Conservation (phyloP, 2,329 filamentous ascomycete species). For the Coniosporium uncinatum region DNA sequence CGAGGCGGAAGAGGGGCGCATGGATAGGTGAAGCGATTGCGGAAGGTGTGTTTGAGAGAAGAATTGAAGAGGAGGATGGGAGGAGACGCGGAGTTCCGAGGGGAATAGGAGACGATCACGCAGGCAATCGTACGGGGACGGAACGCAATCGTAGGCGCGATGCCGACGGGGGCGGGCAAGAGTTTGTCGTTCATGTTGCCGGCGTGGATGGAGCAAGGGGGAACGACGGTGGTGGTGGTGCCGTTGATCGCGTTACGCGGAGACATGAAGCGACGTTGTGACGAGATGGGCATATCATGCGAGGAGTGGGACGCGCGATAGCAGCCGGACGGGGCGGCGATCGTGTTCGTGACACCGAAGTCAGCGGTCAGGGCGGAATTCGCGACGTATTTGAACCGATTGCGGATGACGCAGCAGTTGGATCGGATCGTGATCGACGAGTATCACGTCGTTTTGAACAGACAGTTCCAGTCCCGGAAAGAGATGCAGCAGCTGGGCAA, state of each 20-base stretch:
- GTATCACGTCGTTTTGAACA: conserved; percentile 15
- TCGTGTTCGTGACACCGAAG: conserved; percentile 18
- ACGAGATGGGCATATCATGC: conserved; percentile 8
- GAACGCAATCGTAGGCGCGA: conserved; percentile 13
- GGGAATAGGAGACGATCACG: conserved; percentile 13
- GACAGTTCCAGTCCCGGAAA: too few species aligned
- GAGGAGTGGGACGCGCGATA: conserved; percentile 11
- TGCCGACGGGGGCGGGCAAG: conserved; percentile 16
- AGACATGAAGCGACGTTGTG: conserved; percentile 13
- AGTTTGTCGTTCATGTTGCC: conserved; percentile 20
- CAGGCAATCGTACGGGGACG: conserved; percentile 11
- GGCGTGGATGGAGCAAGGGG: conserved; percentile 10
- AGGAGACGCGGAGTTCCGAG: conserved; percentile 9
- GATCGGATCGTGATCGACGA: conserved; percentile 14
- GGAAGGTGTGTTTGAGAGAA: conserved; percentile 7
- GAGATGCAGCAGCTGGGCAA: conserved; percentile 10
- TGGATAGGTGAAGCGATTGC: conserved; percentile 2
- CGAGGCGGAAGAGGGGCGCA: conserved; percentile 6
- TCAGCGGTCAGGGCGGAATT: conserved; percentile 14
- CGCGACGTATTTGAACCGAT: conserved; percentile 12
- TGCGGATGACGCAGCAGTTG: conserved; percentile 9
- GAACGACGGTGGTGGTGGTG: conserved; percentile 15
- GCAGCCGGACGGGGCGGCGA: conserved; percentile 8
- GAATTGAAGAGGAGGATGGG: conserved; percentile 10
- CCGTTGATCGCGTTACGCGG: conserved; percentile 13